Evolutionary conservation across 2,329 filamentous ascomycete genomes (phyloP).

Genomic region (Didymella exigua): DNA sequence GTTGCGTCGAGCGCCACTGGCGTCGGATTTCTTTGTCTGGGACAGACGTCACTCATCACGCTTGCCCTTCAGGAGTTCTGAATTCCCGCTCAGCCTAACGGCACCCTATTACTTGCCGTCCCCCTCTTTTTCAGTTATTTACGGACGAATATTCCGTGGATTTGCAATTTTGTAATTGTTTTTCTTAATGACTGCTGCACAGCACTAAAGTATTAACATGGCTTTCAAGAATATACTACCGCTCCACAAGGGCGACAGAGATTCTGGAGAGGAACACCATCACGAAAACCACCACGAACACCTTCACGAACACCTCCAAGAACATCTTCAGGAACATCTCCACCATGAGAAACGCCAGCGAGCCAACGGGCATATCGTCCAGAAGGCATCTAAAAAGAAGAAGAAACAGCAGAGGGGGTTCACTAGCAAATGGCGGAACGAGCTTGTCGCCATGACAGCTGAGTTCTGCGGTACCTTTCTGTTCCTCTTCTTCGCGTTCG

Average conservation of each 20-base stretch:
- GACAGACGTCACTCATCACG: slow-evolving; percentile 13
- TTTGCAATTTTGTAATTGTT: background rate
- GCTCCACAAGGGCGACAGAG: slow-evolving; percentile 13
- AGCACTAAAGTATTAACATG: background rate
- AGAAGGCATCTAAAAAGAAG: slow-evolving; percentile 2
- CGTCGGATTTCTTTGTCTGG: slow-evolving; percentile 10
- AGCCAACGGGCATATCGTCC: slow-evolving; percentile 11
- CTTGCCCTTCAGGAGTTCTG: background rate
- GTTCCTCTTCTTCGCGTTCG: slow-evolving; percentile 51
- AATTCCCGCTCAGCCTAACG: background rate
- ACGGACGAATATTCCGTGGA: background rate
- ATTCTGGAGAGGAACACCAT: background rate
- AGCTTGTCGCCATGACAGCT: slow-evolving; percentile 43
- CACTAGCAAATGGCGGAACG: slow-evolving; percentile 40
- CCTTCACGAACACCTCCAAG: too few species aligned
- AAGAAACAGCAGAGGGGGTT: slow-evolving; percentile 1
- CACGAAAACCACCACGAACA: too few species aligned
- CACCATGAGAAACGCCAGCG: slow-evolving; percentile 13
- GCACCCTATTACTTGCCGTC: background rate
- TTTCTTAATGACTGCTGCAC: background rate
- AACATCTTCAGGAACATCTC: too few species aligned
- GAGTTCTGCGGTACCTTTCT: slow-evolving; percentile 50
- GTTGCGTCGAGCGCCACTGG: slow-evolving; percentile 8
- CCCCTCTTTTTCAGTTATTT: background rate
- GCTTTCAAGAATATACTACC: slow-evolving; percentile 13